phyloP scores from a whole-genome alignment of 164 flowering plant species.

The Dillenia suffruticosa region DNA sequence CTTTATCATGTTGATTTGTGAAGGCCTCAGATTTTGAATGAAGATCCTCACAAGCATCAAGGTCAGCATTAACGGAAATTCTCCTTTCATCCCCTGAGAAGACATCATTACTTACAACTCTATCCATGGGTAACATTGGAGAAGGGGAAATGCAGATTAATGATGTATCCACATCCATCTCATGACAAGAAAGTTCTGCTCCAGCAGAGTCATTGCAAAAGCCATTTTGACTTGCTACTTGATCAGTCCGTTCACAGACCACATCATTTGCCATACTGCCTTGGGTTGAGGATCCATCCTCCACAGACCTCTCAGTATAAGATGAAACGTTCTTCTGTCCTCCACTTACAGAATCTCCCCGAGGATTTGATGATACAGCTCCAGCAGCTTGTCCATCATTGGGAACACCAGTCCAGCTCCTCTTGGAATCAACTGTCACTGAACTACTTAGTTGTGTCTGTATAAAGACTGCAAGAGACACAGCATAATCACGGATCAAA shows the following conservation, averaged over 20 bases:
- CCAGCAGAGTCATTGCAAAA: constrained; percentile 11
- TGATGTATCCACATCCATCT: constrained; percentile 41
- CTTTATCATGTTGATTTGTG: constrained; percentile 2
- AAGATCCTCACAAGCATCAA: constrained; percentile 3
- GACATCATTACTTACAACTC: constrained; percentile 12
- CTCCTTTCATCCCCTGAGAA: constrained; percentile 9
- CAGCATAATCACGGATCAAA: constrained; percentile 84
- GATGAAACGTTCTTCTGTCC: constrained; percentile 10
- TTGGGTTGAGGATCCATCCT: constrained; percentile 11
- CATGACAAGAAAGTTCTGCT: constrained; percentile 13
- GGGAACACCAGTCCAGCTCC: constrained; percentile 9
- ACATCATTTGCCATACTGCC: constrained; percentile 8
- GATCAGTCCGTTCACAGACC: constrained; percentile 11
- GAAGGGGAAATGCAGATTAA: constrained; percentile 23
- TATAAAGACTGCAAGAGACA: constrained; percentile 64
- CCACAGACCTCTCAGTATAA: constrained; percentile 6
- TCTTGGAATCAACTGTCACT: constrained; percentile 19
- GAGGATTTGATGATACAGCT: not conserved
- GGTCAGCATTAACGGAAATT: not conserved
- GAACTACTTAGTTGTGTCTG: constrained; percentile 44
- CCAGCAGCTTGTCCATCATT: constrained; percentile 12
- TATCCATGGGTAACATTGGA: constrained; percentile 16
- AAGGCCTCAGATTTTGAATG: constrained; percentile 11
- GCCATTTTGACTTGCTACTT: constrained; percentile 10
- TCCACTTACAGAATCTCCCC: constrained; percentile 10